Conservation (phyloP, 441 rosid species). For the Populus hybrid region DNA sequence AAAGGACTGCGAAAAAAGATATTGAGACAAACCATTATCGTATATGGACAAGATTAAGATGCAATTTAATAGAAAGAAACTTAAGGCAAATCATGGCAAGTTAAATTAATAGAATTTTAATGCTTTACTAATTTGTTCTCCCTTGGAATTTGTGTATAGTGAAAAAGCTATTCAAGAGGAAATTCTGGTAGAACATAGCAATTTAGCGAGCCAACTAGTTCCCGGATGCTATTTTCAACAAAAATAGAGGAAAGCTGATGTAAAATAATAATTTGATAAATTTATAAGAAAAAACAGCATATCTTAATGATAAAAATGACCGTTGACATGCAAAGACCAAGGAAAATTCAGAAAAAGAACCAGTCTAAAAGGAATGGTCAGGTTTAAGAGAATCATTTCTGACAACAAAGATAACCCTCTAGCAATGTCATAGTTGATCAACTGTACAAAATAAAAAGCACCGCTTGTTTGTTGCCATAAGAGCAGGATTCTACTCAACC, state of each 20-base stretch:
- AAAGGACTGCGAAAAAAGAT: constrained; percentile 62
- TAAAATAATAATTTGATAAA: neutral
- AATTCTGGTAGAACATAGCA: neutral
- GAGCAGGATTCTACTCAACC: neutral
- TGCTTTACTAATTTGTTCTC: neutral
- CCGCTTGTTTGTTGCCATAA: neutral
- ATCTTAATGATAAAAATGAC: no score
- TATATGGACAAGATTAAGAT: neutral
- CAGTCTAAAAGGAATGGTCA: neutral
- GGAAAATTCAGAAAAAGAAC: neutral
- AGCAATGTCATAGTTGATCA: neutral
- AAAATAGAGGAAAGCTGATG: neutral
- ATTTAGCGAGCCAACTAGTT: neutral
- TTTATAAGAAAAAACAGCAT: neutral
- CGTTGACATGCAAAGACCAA: neutral
- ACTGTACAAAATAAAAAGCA: neutral
- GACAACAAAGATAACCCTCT: neutral
- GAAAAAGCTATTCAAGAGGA: neutral
- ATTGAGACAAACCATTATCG: neutral
- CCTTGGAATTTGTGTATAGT: neutral
- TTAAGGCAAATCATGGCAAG: neutral
- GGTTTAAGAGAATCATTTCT: neutral
- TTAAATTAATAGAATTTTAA: neutral
- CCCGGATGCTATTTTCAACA: neutral
- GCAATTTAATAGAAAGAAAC: neutral